Base-by-base conservation (phyloP, 2,329 filamentous ascomycete species). In the Calonectria fujianensis region DNA sequence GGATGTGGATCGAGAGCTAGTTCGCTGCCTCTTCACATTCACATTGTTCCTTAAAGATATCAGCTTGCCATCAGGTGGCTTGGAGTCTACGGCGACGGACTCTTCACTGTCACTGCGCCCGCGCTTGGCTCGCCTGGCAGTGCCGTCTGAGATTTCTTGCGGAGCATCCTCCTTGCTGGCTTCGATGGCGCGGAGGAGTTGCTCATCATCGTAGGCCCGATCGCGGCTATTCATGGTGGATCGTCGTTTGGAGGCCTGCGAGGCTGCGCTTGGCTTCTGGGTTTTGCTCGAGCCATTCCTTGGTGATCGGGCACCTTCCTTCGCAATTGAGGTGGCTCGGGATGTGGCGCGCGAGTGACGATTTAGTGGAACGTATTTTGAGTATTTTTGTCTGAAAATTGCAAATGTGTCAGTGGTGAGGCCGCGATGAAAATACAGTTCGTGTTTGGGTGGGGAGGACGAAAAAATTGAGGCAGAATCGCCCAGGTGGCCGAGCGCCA, bases 151-250 rank as follows among this genome's bases (percentile, higher is more conserved):
- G 18, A 84, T 82, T 41, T 89, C 85, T 14, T 88, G 88, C 16
- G 88, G 85, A 63, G 90, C 92, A 54, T 97, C 95, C 82, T 95
- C 93, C 86, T 96, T 98, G 87, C 97, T 99, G 75, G 97, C 96
- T 84, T 98, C 96, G 80, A 99, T 96, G 37, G 96, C 97, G 78
- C 94, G 92, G 70, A 96, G 92, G 50, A 99, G 85, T 81, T 96
- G 93, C 80, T 98, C 96, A 85, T 99, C 97, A 78, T 98, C 96
- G 80, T 98, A 98, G 29, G 96, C 96, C 52, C 96, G 96, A 84
- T 96, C 94, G 76, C 96, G 93, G 84, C 97, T 99, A 83, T 98
- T 98, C 95, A 98, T 98, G 9, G 97, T 99, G 27, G 96, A 98
- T 35, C 97, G 92, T 74, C 97, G 92, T 84, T 98, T 98, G 48